Base-by-base conservation (phyloP, 2,329 filamentous ascomycete genomes). In the Thermomyces lanuginosus region DNA sequence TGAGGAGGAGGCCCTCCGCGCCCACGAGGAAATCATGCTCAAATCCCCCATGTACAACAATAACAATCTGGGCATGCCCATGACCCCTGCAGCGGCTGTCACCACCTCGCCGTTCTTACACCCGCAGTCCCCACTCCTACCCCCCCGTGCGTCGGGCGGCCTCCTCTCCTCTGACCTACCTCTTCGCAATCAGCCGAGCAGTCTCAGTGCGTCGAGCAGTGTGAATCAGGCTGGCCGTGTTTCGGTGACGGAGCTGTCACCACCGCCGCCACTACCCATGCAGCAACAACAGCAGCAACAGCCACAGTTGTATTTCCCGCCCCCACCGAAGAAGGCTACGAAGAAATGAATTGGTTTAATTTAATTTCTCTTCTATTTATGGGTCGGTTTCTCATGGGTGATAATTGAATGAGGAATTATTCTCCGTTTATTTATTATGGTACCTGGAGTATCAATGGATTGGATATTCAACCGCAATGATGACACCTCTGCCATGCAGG, bases 281-380 rank as follows among this genome's bases (percentile, higher is more conserved):
- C 13, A 12, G 14, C 16, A 20, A 21, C 16, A 21, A 28, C 32
- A 22, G 11, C 40, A 32, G 21, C 28, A 32, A n/a, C 37, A 36
- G 20, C 27, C 40, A 6, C 42, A 44, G 22, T 52, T 54, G 35
- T 58, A 58, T 32, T 59, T 59, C 40, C 55, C 55, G 6, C 55
- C 55, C 11, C 55, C 55, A 6, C 54, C 55, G 7, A 56, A 53
- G 34, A 55, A 54, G 37, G 45, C 49, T 22, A 33, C 28, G 17
- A 30, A 33, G 12, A 30, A 23, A 28, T 26, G n/a, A 22, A 6
- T 14, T 12, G 8, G 12, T n/a, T 16, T 6, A 12, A n/a, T 15
- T 7, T 12, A 15, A n/a, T 15, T 15, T 24, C 17, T 24, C 8
- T 15, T 1, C 8, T 9, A 16, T 24, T 16, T 24, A n/a, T n/a